A percentile compares a stretch with the other conserved stretches of the same genome.
These are phyloP conservation scores for Solanum neorickii DNA, from an alignment of 257 asterid genomes.

Conservation along the genomic window DNA sequence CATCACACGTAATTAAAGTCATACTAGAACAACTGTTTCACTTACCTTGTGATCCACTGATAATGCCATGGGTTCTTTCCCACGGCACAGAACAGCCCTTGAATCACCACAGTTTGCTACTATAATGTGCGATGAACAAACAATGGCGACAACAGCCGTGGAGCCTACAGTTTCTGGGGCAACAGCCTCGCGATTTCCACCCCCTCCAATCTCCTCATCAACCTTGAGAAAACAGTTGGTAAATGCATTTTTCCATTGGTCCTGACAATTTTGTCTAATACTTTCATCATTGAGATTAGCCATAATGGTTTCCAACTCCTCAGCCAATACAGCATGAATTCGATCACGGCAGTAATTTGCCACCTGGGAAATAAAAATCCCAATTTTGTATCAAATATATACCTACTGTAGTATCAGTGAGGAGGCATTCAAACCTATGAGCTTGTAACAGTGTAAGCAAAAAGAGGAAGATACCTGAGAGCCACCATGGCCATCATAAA, in stretches of 20 bases:
- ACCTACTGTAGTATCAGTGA: background rate
- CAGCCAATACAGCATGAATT: constrained; percentile 49
- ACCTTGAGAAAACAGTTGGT: constrained; percentile 62
- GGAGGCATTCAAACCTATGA: background rate
- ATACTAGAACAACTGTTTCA: background rate
- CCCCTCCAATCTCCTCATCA: constrained; percentile 72
- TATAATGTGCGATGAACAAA: constrained; percentile 89
- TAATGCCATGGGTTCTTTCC: constrained; percentile 67
- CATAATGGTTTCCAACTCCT: constrained; percentile 51
- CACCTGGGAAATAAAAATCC: constrained; percentile 33
- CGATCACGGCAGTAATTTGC: constrained; percentile 82
- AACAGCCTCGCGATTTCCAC: constrained; percentile 35
- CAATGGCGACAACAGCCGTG: constrained; percentile 75
- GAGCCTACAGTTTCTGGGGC: constrained; percentile 95
- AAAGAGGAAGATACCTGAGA: constrained; percentile 43
- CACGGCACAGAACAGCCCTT: constrained; percentile 90
- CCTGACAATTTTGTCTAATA: constrained; percentile 28
- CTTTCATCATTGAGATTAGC: constrained; percentile 11
- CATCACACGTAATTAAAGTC: background rate
- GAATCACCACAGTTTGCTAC: constrained; percentile 95
- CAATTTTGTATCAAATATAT: background rate
- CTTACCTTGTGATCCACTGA: constrained; percentile 83
- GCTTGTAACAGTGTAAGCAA: background rate
- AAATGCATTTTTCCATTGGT: constrained; percentile 65
- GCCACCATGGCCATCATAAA: constrained; percentile 98